Percentiles rank a stretch among this genome's conserved stretches.
phyloP scores from a whole-genome alignment of 2,329 filamentous ascomycete species.

The Apiospora rasikravindrae region DNA sequence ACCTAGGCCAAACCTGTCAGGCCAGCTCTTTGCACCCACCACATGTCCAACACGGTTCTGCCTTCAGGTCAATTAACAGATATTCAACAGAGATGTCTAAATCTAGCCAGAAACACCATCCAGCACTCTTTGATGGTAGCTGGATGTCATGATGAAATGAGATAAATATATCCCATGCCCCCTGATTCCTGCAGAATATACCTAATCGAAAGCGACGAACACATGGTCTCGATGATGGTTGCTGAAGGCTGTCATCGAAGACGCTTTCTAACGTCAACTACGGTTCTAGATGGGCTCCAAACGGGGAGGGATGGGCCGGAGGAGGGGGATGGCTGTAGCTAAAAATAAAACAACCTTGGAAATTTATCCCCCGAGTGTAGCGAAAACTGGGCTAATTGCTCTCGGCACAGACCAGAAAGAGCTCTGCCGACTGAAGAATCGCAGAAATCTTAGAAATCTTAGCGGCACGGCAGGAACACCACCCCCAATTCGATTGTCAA shows the following conservation, averaged over 20 bases:
- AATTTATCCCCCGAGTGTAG: not conserved
- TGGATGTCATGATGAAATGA: not conserved
- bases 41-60: not conserved
- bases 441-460: not conserved
- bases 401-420: not conserved
- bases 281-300: not conserved
- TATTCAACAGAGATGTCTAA: not conserved
- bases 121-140: too few relatives aligned
- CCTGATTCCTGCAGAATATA: not conserved
- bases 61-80: not conserved
- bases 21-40: not conserved
- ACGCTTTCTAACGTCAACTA: not conserved
- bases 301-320: not conserved
- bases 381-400: slow-evolving; percentile 1
- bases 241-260: not conserved
- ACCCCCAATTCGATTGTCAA: not conserved
- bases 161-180: not conserved
- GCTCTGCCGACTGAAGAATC: not conserved
- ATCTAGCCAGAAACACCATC: not conserved
- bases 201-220: not conserved
- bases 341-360: slow-evolving; percentile 6
- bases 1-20: not conserved
- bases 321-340: slow-evolving; percentile 4
- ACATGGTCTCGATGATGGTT: not conserved
- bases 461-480: not conserved